Evolutionary conservation across 2,329 filamentous ascomycete species (phyloP).

Genomic region (Aciculosporium take): DNA sequence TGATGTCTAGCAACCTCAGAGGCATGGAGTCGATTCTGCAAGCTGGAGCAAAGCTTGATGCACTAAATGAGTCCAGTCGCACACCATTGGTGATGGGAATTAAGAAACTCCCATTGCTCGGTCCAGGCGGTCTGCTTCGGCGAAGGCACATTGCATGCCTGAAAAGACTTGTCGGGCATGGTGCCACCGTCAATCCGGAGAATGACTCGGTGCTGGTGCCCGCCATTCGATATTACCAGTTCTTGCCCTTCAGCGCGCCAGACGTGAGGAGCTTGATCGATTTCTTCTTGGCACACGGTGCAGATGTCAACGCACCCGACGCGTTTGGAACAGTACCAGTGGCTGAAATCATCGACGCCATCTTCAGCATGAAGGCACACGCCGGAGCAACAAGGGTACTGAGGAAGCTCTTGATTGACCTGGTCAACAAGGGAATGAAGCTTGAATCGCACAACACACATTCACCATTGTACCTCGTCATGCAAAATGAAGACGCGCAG

Average conservation of each 20-base stretch:
- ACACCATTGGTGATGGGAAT: not conserved
- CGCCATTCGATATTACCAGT: not conserved
- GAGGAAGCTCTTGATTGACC: not conserved
- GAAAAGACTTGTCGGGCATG: not conserved
- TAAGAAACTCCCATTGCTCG: not conserved
- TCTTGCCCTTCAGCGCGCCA: not conserved
- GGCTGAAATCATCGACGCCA: not conserved
- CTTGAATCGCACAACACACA: not conserved
- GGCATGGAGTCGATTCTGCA: not conserved
- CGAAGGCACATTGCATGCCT: not conserved
- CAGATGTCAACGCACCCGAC: not conserved
- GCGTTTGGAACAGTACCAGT: not conserved
- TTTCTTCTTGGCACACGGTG: not conserved
- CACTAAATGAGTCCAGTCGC: not conserved
- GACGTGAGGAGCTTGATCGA: not conserved
- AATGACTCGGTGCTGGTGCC: not conserved
- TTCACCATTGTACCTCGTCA: not conserved
- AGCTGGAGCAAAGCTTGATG: not conserved
- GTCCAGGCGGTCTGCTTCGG: too few species aligned
- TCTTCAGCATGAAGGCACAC: not conserved
- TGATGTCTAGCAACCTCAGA: not conserved
- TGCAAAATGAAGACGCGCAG: not conserved
- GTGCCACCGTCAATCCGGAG: not conserved
- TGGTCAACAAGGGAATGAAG: not conserved
- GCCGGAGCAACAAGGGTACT: not conserved